A percentile compares a stretch with the other conserved stretches of the same genome.
Conservation (phyloP, 2,329 filamentous ascomycete genomes). For the Beauveria sp. region DNA sequence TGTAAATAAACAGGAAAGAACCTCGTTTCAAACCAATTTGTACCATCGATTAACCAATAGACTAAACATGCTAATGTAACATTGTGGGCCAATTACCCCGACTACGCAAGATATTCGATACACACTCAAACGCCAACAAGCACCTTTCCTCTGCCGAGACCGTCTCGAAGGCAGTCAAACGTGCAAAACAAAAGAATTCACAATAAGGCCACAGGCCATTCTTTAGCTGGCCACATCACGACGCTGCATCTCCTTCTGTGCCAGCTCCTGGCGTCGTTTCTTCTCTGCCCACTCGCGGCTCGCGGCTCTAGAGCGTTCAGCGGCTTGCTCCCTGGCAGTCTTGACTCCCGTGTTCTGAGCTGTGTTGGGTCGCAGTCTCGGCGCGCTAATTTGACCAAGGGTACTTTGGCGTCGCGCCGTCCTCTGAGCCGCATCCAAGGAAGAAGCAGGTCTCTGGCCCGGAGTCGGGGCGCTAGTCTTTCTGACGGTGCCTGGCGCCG, state of each 20-base stretch:
- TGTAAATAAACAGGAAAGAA: too few relatives aligned
- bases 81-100: conserved; percentile 5
- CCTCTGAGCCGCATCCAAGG: conserved; percentile 1
- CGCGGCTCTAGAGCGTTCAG: conserved; percentile 50
- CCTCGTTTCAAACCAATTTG: not conserved
- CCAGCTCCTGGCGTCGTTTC: conserved; percentile 35
- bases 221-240: not conserved
- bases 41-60: not conserved
- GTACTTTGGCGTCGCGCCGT: conserved; percentile 9
- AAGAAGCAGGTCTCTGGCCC: not conserved
- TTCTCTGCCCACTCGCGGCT: conserved; percentile 57
- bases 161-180: not conserved
- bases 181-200: not conserved
- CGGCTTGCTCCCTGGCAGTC: conserved; percentile 50
- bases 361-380: conserved; percentile 45
- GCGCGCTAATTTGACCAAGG: conserved; percentile 23
- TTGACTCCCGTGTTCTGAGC: conserved; percentile 44
- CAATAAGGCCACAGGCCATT: not conserved
- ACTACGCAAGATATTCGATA: conserved; percentile 3
- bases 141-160: not conserved
- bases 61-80: conserved; percentile 10
- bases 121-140: conserved; percentile 2
- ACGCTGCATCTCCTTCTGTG: conserved; percentile 8
- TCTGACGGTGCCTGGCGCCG: conserved; percentile 16
- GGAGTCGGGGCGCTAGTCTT: not conserved